Percentiles rank a stretch among this genome's conserved stretches.
phyloP scores from a whole-genome alignment of 139 green algal genomes.

The Eudorina sp. region DNA sequence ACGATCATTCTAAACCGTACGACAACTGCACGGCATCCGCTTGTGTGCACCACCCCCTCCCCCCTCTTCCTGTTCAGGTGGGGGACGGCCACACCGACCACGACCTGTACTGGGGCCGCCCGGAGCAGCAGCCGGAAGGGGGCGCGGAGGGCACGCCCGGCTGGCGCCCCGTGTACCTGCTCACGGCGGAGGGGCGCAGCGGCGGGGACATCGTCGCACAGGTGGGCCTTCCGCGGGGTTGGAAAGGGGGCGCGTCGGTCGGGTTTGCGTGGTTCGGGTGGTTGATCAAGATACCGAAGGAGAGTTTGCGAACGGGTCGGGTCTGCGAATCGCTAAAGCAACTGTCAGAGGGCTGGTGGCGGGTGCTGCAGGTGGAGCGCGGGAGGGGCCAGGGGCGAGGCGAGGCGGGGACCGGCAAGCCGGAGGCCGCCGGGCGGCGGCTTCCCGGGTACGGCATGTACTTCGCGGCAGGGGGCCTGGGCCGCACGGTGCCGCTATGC shows the following conservation, averaged over 20 bases:
- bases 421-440: too few species aligned
- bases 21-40: not conserved
- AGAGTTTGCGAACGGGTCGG: too few species aligned
- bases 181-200: not conserved
- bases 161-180: slow-evolving; percentile 24
- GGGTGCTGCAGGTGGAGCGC: not conserved
- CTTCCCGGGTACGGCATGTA: too few species aligned
- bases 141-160: not conserved
- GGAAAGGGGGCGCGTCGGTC: not conserved
- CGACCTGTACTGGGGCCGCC: slow-evolving; percentile 24
- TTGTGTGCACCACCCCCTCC: too few species aligned
- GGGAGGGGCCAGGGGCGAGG: too few species aligned
- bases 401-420: too few species aligned
- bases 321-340: too few species aligned
- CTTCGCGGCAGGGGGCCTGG: too few species aligned
- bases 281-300: not conserved
- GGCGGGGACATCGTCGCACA: slow-evolving; percentile 29
- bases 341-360: not conserved
- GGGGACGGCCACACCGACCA: slow-evolving; percentile 34
- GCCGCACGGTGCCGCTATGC: too few species aligned
- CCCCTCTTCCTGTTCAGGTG: too few species aligned
- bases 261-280: not conserved
- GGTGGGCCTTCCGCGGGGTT: not conserved
- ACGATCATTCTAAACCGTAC: not conserved
- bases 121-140: slow-evolving; percentile 33